Base-by-base conservation (phyloP, 1,139 yeast species). In the Suhomyces maxii region DNA sequence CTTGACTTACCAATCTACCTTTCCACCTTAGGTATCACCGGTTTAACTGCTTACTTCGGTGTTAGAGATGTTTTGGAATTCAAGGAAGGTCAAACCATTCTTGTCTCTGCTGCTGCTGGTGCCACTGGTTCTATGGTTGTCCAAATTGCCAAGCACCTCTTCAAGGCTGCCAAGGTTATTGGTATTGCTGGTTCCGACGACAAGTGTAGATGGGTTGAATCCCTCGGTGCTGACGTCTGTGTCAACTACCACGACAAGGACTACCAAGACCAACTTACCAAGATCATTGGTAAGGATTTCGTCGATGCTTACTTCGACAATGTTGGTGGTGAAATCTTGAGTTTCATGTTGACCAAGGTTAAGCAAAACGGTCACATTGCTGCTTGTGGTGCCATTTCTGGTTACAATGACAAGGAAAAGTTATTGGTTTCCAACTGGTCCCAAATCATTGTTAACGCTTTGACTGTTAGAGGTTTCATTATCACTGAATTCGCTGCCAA, bases 21-120 rank as follows among this genome's bases (percentile, higher is more conserved):
- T 50, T 64, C 65, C 34, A 53, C 58, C 11, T 51, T 68, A 37
- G 89, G 89, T 37, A 57, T 76, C 52, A 82, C 87, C 10, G 80
- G 85, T 0, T 59, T 83, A 50, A 84, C 90, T 35, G 87, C 89
- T 10, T 84, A 80, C 64, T 67, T 76, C 53, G 85, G 84, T 10
- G 71, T 82, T 49, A 65, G 60, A 48, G 73, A 73, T 35, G 69
- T 76, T 45, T 78, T 76, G 28, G 63, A 69, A 39, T 55, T 79
- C 50, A 61, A 69, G 47, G 73, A 73, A 49, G 63, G 60, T 11
- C 61, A 60, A 38, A 62, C 71, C 8, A 76, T 80, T 45, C 61
- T 82, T 40, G 71, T 84, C 33, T 79, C 86, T 26, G 89, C 87
- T 47, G 89, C 89, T 25, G 79, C 86, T 7, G 85, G 90, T 51